Percentiles rank a stretch among this genome's conserved stretches.
Evolutionary conservation across 176 grass and related monocot genomes (phyloP).

Genomic region (Coix lacrymajobi): DNA sequence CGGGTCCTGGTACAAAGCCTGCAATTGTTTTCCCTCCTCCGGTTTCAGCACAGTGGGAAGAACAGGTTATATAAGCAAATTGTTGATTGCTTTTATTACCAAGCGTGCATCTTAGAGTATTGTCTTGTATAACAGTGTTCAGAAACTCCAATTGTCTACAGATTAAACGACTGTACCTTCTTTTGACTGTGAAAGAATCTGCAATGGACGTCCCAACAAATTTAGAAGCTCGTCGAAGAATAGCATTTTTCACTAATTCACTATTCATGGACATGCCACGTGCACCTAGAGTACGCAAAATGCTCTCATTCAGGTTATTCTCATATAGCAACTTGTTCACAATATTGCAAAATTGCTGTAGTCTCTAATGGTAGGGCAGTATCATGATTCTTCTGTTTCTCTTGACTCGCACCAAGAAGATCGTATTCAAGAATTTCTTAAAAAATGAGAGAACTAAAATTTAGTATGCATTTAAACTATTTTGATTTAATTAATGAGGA

Average conservation of each 20-base stretch:
- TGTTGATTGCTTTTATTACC: conserved; percentile 5
- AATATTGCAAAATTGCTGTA: background rate
- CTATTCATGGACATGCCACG: conserved; percentile 98
- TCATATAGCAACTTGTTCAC: conserved; percentile 3
- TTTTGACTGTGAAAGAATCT: conserved; percentile 97
- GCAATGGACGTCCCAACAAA: conserved; percentile 92
- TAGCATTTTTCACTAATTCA: conserved; percentile 97
- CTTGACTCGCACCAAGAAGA: background rate
- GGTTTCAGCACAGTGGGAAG: conserved; percentile 85
- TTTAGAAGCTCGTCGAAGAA: conserved; percentile 91
- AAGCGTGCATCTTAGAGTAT: background rate
- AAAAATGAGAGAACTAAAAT: background rate
- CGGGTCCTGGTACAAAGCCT: conserved; percentile 79
- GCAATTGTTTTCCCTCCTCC: conserved; percentile 76
- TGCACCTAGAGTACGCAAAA: conserved; percentile 89
- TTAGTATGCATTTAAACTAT: background rate
- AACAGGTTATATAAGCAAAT: conserved; percentile 54
- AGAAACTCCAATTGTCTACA: conserved; percentile 41
- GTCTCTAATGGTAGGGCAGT: conserved; percentile 10
- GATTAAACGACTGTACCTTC: conserved; percentile 83
- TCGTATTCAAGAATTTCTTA: background rate
- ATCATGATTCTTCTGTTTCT: background rate
- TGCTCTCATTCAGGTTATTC: conserved; percentile 95
- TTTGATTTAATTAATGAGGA: background rate
- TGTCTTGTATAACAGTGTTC: conserved; percentile 3